These are phyloP conservation scores for Colletotrichum chlorophyti DNA, from an alignment of 2,329 filamentous ascomycete genomes.

Conservation along the genomic window DNA sequence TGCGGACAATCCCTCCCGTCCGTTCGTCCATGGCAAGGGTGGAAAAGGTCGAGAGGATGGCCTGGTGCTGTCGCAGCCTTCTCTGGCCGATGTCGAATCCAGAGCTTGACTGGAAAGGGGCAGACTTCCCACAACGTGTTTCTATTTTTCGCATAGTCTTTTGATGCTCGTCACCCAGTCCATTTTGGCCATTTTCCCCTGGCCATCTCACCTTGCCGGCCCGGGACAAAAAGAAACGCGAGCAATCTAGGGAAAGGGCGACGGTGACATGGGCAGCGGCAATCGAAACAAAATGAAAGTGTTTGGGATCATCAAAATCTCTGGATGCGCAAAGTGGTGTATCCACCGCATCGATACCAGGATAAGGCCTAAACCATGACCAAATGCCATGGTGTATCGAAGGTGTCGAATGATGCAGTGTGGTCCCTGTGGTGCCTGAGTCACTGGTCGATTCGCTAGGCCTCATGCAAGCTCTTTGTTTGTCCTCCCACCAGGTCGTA, in stretches of 20 bases:
- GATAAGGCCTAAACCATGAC: too few species aligned
- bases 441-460: neutral
- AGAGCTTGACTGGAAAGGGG: neutral
- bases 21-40: neutral
- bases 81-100: slow-evolving; percentile 1
- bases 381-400: too few species aligned
- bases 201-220: slow-evolving; percentile 2
- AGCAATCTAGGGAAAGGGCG: neutral
- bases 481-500: neutral
- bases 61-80: slow-evolving; percentile 17
- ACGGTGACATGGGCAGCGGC: slow-evolving; percentile 17
- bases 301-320: too few species aligned
- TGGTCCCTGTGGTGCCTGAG: too few species aligned
- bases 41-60: neutral
- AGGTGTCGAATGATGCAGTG: neutral
- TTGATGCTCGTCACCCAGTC: neutral
- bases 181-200: neutral
- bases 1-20: too few species aligned
- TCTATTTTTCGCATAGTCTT: slow-evolving; percentile 22
- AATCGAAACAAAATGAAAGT: slow-evolving; percentile 27
- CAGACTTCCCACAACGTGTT: slow-evolving; percentile 5
- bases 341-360: too few species aligned
- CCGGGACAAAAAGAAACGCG: neutral
- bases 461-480: slow-evolving; percentile 19
- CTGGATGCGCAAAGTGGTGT: too few species aligned